Evolutionary conservation across 306 rosid species (phyloP), one percentile per base, ranked within the genome.

Genomic region (Corylus avellana): DNA sequence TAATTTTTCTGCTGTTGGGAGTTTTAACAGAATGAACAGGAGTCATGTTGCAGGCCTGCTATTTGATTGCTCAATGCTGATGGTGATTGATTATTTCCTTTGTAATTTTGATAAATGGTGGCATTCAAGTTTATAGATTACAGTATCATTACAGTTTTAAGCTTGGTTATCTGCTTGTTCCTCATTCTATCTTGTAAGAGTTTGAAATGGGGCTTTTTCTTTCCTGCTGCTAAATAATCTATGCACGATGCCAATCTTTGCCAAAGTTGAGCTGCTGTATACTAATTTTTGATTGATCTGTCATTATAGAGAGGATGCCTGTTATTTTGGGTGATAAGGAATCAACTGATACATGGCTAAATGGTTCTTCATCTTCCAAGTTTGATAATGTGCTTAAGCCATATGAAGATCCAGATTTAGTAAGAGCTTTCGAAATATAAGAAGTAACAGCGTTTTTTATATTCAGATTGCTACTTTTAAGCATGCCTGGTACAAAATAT

Each of bases 301-400:
- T 48, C 71, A 50, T 39, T 86, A 84, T 73, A 90, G 98, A 91
- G 82, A 89, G 98, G 85, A 95, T 94, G 98, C 98, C 98, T 73
- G 94, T 91, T 80, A 88, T 94, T 81, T 86, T 92, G 79, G 90
- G 96, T n/a, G 89, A 87, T 89, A 88, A 88, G 86, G 91, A 74
- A 70, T 84, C 91, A 32, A 88, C 85, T 20, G 96, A 91, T 81
- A 74, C 85, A 29, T 95, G 98, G 98, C 87, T 92, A 67, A 67
- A 82, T 82, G 81, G 81, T 72, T 82, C 89, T 84, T 75, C 83
- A 14, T 66, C 85, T 78, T 86, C 97, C 85, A 78, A 85, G 73
- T 75, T 71, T 79, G 89, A 87, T 80, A 44, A 77, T 46, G 73
- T 92, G 81, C 90, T 95, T 73, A 91, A 91, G 83, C 92, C 97